Conservation (phyloP, 257 asterid species). For the Solanum microdontum region DNA sequence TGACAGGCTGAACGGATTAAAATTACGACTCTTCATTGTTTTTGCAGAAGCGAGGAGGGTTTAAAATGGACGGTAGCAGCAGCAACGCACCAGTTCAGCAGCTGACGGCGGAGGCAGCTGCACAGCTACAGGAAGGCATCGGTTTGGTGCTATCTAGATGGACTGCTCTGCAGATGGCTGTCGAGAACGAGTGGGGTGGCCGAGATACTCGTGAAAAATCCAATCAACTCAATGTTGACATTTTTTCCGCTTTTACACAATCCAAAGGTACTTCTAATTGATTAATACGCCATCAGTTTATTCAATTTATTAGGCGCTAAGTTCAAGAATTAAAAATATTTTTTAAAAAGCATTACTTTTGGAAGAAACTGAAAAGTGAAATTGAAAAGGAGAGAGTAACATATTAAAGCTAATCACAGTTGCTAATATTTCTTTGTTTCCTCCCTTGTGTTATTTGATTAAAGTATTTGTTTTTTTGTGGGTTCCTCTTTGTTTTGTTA, state of each 20-base stretch:
- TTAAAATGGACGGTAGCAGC: background rate
- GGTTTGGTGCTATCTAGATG: conserved; percentile 42
- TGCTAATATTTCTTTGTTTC: background rate
- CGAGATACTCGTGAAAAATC: conserved; percentile 39
- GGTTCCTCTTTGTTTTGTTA: background rate
- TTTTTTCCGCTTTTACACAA: conserved; percentile 33
- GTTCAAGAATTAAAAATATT: background rate
- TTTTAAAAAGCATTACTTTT: background rate
- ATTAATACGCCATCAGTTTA: background rate
- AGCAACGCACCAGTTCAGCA: background rate
- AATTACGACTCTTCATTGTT: background rate
- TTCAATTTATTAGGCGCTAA: background rate
- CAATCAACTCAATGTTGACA: conserved; percentile 21
- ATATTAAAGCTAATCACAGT: background rate
- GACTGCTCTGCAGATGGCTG: conserved; percentile 65
- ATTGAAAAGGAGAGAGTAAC: background rate
- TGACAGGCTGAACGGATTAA: background rate
- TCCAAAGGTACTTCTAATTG: conserved; percentile 32
- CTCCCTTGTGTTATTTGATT: background rate
- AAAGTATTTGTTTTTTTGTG: background rate
- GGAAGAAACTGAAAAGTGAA: background rate
- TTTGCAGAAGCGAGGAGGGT: background rate
- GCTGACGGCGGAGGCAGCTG: conserved; percentile 50
- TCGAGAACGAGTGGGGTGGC: conserved; percentile 71
- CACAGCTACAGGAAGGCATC: conserved; percentile 46